phyloP scores from a whole-genome alignment of 164 flowering plant genomes.

The Cinnamomum chago region DNA sequence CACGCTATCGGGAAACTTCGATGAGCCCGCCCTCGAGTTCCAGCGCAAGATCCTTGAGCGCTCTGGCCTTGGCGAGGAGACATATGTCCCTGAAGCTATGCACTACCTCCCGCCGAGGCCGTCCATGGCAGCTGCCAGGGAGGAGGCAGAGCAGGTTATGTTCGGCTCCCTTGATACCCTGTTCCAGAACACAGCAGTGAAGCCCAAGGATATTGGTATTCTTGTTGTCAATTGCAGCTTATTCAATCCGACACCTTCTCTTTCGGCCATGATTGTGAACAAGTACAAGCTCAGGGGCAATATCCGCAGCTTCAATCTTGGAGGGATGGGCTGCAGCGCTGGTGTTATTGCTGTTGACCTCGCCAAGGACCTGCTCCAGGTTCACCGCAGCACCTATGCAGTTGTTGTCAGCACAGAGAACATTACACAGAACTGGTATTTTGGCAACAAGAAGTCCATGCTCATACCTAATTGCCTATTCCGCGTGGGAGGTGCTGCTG shows the following conservation, averaged over 20 bases:
- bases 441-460: slow-evolving; percentile 76
- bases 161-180: slow-evolving; percentile 70
- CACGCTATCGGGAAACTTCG: slow-evolving; percentile 13
- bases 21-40: slow-evolving; percentile 12
- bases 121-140: slow-evolving; percentile 18
- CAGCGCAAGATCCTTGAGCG: slow-evolving; percentile 24
- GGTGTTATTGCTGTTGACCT: slow-evolving; percentile 74
- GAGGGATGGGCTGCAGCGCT: slow-evolving; percentile 89
- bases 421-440: slow-evolving; percentile 81
- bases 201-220: slow-evolving; percentile 69
- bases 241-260: slow-evolving; percentile 76
- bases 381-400: slow-evolving; percentile 66
- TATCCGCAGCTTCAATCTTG: slow-evolving; percentile 57
- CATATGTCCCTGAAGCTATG: slow-evolving; percentile 19
- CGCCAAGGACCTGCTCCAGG: slow-evolving; percentile 65
- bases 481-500: slow-evolving; percentile 71
- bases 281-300: slow-evolving; percentile 66
- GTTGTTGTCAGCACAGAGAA: slow-evolving; percentile 84
- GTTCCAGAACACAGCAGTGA: slow-evolving; percentile 39
- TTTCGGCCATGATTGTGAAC: slow-evolving; percentile 76
- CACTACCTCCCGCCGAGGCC: slow-evolving; percentile 16
- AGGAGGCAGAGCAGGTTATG: slow-evolving; percentile 38
- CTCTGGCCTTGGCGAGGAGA: slow-evolving; percentile 23
- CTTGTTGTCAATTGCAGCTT: slow-evolving; percentile 77
- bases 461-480: slow-evolving; percentile 76